Percentiles rank a stretch among this genome's conserved stretches.
Evolutionary conservation across 2,329 filamentous ascomycete genomes (phyloP).

Genomic region (Xylaria sp.): DNA sequence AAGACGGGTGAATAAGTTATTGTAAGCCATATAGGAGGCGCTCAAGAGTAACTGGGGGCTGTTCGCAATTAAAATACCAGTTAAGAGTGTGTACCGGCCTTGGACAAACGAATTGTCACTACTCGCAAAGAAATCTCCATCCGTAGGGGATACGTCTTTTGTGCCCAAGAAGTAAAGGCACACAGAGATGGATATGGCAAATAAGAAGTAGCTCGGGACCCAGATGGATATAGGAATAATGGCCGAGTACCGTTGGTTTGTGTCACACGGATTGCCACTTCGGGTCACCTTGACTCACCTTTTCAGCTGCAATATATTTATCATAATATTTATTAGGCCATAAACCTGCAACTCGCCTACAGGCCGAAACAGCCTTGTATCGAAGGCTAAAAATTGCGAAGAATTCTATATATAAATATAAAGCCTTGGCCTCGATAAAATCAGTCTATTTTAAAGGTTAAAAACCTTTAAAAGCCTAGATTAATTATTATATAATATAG

Average conservation of each 20-base stretch:
- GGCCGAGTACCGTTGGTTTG: not conserved
- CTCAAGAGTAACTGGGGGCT: slow-evolving; percentile 49
- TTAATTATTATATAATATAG: too few relatives aligned
- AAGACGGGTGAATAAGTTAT: slow-evolving; percentile 51
- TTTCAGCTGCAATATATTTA: too few relatives aligned
- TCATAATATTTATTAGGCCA: too few relatives aligned
- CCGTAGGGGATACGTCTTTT: not conserved
- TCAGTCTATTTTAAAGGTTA: too few relatives aligned
- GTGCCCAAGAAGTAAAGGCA: slow-evolving; percentile 12
- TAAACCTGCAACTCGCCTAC: too few relatives aligned
- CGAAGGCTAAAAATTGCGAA: too few relatives aligned
- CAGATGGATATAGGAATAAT: slow-evolving; percentile 25
- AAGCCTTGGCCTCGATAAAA: too few relatives aligned
- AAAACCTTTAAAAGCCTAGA: too few relatives aligned
- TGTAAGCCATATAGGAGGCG: slow-evolving; percentile 46
- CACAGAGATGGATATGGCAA: slow-evolving; percentile 19
- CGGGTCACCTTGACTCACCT: too few relatives aligned
- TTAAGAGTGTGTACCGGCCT: slow-evolving; percentile 11
- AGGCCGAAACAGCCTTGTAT: too few relatives aligned
- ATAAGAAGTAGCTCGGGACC: slow-evolving; percentile 29
- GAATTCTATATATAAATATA: too few relatives aligned
- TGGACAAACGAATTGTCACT: not conserved
- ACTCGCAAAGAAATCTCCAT: not conserved
- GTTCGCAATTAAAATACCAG: slow-evolving; percentile 41
- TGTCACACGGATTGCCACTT: too few relatives aligned